phyloP scores from a whole-genome alignment of 768 basidiomycete species.

The Kwoniella mangroviensis region DNA sequence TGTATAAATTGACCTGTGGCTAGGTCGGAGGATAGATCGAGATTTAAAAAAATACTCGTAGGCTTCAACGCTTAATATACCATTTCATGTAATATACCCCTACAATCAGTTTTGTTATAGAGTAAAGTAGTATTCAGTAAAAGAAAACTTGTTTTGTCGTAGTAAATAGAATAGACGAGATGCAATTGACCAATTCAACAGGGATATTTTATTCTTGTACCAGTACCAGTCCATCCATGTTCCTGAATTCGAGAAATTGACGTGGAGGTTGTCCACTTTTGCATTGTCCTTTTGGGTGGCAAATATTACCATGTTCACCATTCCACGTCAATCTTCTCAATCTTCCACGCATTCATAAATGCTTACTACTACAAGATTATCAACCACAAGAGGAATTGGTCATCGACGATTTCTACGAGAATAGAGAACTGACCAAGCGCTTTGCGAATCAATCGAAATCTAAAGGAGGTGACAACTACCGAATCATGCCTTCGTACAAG shows the following conservation, averaged over 20 bases:
- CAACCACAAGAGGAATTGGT: too few species aligned
- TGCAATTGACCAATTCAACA: slow-evolving; percentile 25
- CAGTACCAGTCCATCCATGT: neutral
- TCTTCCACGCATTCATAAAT: neutral
- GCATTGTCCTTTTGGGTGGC: slow-evolving; percentile 11
- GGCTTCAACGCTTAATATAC: slow-evolving; percentile 20
- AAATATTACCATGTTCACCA: neutral
- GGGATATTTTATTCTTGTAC: too few species aligned
- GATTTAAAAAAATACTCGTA: neutral
- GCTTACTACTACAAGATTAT: neutral
- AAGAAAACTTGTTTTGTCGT: neutral
- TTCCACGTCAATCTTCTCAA: neutral
- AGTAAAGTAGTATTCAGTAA: neutral
- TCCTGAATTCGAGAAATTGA: neutral
- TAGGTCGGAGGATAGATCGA: neutral
- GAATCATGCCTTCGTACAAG: slow-evolving; percentile 57
- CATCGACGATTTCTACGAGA: too few species aligned
- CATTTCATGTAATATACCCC: slow-evolving; percentile 8
- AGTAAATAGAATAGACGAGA: slow-evolving; percentile 14
- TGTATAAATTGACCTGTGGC: slow-evolving; percentile 3
- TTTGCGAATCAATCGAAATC: too few species aligned
- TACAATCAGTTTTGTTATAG: neutral
- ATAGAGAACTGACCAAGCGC: too few species aligned
- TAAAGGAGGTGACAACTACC: neutral
- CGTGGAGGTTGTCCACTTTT: slow-evolving; percentile 29